Evolutionary conservation across 306 rosid species (phyloP), one percentile per base, ranked within the genome.

Genomic region (Vachellia collinsii): DNA sequence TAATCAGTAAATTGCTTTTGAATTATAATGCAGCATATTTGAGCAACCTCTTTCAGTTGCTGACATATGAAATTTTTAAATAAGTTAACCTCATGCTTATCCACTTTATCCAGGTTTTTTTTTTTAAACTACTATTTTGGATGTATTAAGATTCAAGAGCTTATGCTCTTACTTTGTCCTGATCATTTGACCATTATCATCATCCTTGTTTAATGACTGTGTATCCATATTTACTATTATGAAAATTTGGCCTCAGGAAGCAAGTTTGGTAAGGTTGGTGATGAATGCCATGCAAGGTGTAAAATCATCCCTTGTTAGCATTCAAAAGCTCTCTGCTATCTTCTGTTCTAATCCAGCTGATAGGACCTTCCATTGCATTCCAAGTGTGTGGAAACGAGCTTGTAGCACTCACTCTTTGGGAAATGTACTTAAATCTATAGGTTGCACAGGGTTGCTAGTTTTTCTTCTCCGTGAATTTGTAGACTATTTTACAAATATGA

Each of bases 231-330:
- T 51, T 69, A 22, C 63, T 56, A 61, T 74, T 77, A 50, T 25
- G 17, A 51, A 44, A 44, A 46, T 81, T 63, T 88, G 73, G 16
- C 37, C 48, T 68, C 87, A 95, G 98, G 99, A 95, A 83, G 84
- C 90, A 34, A 90, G 94, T 84, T 77, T 95, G 89, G 96, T 93
- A 76, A 82, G 98, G 84, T 77, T 93, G 87, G 95, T 83, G 4
- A 87, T 85, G 86, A 90, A 91, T 82, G 97, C 93, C 37, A 77
- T 93, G 88, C 93, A 88, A 81, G 98, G 99, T 62, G 78, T 88
- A 4, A 81, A 91, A 72, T 86, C 98, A 19, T 83, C 99, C 62
- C 89, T 95, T 75, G 37, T 90, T 44, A 89, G 87, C 43, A 83
- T 91, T 70, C 90, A 91, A 68, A 87, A 84, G 53, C 38, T 91